Conservation (phyloP, 2,329 filamentous ascomycete genomes). For the Madurella mycetomatis region DNA sequence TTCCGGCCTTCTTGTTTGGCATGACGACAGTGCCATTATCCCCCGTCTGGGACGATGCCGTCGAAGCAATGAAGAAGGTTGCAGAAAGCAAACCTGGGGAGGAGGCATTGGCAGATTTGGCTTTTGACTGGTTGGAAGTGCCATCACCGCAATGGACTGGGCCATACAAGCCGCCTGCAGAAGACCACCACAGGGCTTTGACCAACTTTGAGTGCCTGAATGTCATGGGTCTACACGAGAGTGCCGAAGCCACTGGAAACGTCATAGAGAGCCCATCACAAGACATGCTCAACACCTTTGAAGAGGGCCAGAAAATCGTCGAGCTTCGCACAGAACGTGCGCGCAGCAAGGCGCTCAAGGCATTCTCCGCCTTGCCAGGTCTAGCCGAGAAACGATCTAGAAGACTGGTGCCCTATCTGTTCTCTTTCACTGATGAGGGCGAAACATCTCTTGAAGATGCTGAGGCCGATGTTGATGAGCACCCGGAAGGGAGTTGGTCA, state of each 20-base stretch:
- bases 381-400: slow-evolving; percentile 85
- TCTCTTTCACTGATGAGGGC: slow-evolving; percentile 68
- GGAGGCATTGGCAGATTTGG: slow-evolving; percentile 63
- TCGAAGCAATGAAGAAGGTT: slow-evolving; percentile 70
- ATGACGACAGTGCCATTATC: slow-evolving; percentile 81
- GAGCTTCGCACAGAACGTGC: slow-evolving; percentile 51
- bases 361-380: slow-evolving; percentile 67
- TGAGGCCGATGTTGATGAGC: slow-evolving; percentile 35
- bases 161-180: slow-evolving; percentile 32
- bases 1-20: slow-evolving; percentile 83
- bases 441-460: slow-evolving; percentile 35
- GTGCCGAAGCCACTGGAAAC: slow-evolving; percentile 48
- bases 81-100: slow-evolving; percentile 68
- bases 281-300: slow-evolving; percentile 59
- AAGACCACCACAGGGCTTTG: slow-evolving; percentile 37
- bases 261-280: slow-evolving; percentile 51
- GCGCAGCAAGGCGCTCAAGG: slow-evolving; percentile 72
- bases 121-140: slow-evolving; percentile 71
- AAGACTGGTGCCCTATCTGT: slow-evolving; percentile 76
- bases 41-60: slow-evolving; percentile 82
- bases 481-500: slow-evolving; percentile 53
- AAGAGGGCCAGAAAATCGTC: slow-evolving; percentile 55
- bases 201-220: slow-evolving; percentile 87
- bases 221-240: slow-evolving; percentile 53
- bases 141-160: slow-evolving; percentile 53